Base-by-base conservation (phyloP, 306 rosid species). In the Sphenostylis stenocarpa region DNA sequence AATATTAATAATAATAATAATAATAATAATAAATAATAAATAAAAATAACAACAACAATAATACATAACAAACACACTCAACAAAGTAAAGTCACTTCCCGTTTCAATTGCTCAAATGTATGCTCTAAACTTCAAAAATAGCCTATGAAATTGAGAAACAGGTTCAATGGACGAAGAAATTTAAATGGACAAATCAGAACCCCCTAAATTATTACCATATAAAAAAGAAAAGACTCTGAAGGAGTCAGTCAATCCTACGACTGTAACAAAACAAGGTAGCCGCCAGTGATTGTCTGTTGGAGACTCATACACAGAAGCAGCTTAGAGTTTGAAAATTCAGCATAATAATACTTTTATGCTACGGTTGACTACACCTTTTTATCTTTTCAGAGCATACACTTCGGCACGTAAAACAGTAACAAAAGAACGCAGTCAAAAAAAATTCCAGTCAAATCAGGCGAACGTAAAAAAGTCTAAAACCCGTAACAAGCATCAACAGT, bases 41-140 rank as follows among this genome's bases (percentile, higher is more conserved):
- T n/a, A n/a, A n/a, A n/a, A n/a, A n/a, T n/a, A n/a, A n/a, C n/a
- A n/a, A n/a, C n/a, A n/a, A n/a, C n/a, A n/a, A n/a, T n/a, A n/a
- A n/a, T n/a, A n/a, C n/a, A n/a, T n/a, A n/a, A n/a, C n/a, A n/a
- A n/a, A n/a, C n/a, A n/a, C n/a, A n/a, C n/a, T n/a, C n/a, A n/a
- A n/a, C n/a, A n/a, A 56, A 74, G 31, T 7, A 63, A 56, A 38
- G 55, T 4, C 41, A 11, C 41, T 21, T 70, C 63, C 58, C 39
- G 52, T 13, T 12, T 14, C 52, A 73, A 56, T 58, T 3, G 10
- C 29, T 24, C 41, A 21, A 47, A 76, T 8, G 49, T n/a, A 52
- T 16, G 41, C 24, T 63, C 55, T 34, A 44, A 65, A 70, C 58
- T 47, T 16, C 78, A 67, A 68, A 72, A 53, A 19, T 13, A 58